phyloP scores from a whole-genome alignment of 2,329 filamentous ascomycete species.

The Chrysoporthe deuterocubensis region DNA sequence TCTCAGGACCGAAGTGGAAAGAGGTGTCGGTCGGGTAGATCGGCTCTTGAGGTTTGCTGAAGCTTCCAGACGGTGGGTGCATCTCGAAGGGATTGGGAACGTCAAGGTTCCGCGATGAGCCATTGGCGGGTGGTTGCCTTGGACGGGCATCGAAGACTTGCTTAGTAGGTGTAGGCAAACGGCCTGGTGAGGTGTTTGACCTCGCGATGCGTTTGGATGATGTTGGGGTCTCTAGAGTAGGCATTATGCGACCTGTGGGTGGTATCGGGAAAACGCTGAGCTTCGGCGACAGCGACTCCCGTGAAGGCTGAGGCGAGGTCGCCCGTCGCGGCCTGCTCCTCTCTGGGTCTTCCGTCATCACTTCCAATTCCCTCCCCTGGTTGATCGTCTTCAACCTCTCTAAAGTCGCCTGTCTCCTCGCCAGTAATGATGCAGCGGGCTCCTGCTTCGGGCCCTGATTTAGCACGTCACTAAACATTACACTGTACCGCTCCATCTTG shows the following conservation, averaged over 20 bases:
- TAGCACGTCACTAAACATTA: constrained; percentile 86
- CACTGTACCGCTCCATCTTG: constrained; percentile 85
- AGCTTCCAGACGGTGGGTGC: constrained; percentile 10
- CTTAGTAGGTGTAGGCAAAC: constrained; percentile 48
- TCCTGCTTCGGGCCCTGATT: constrained; percentile 43
- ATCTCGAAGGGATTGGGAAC: constrained; percentile 27
- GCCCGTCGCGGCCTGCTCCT: constrained; percentile 45
- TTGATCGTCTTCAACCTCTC: constrained; percentile 60
- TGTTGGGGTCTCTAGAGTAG: constrained; percentile 32
- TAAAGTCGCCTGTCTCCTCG: constrained; percentile 62
- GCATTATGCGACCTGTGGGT: constrained; percentile 31
- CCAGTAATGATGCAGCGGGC: constrained; percentile 49
- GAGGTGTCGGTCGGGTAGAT: constrained; percentile 29
- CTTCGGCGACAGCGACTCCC: constrained; percentile 45
- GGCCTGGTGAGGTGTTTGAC: constrained; percentile 60
- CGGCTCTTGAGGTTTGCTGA: constrained; percentile 13
- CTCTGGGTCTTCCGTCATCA: constrained; percentile 42
- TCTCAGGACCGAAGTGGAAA: constrained; percentile 40
- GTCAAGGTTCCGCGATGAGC: constrained; percentile 16
- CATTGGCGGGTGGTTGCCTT: constrained; percentile 3
- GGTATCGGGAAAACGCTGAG: constrained; percentile 51
- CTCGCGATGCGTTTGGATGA: constrained; percentile 47
- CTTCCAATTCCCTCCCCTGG: constrained; percentile 14
- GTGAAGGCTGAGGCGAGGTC: constrained; percentile 51
- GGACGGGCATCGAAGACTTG: constrained; percentile 39